phyloP scores from a whole-genome alignment of 2,329 filamentous ascomycete species.

The Domatiomyces catenatus region DNA sequence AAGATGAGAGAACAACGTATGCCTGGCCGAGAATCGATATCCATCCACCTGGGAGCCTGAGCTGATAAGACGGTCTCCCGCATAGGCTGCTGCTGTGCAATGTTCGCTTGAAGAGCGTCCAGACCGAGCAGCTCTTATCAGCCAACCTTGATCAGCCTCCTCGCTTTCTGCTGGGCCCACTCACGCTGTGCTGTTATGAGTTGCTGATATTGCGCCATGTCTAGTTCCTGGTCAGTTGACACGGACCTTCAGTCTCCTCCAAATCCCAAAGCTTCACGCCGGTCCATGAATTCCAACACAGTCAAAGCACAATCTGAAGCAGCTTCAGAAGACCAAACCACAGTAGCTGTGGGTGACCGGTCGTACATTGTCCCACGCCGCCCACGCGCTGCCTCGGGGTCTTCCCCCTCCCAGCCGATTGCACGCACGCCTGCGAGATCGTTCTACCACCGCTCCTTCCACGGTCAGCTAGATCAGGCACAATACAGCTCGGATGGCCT shows the following conservation, averaged over 20 bases:
- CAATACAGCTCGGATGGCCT: conserved; percentile 62
- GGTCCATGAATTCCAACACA: not conserved
- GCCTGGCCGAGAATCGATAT: not conserved
- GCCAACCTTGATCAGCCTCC: not conserved
- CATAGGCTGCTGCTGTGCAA: not conserved
- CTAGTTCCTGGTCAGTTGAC: not conserved
- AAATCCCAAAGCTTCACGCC: not conserved
- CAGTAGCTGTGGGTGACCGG: conserved; percentile 10
- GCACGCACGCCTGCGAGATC: conserved; percentile 29
- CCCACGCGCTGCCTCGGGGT: conserved; percentile 8
- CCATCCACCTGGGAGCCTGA: not conserved
- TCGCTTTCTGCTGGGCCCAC: not conserved
- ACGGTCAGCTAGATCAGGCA: conserved; percentile 40
- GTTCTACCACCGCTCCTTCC: conserved; percentile 31
- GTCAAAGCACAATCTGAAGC: not conserved
- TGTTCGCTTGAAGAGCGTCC: not conserved
- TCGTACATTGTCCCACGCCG: conserved; percentile 5
- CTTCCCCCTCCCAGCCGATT: conserved; percentile 12
- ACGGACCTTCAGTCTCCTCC: not conserved
- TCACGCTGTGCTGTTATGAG: not conserved
- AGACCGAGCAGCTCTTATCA: not conserved
- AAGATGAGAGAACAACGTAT: not conserved
- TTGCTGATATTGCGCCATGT: conserved; percentile 1
- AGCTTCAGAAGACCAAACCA: not conserved
- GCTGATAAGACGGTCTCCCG: not conserved